Evolutionary conservation across 768 basidiomycete species (phyloP).

Genomic region (Steccherinum ochraceum): DNA sequence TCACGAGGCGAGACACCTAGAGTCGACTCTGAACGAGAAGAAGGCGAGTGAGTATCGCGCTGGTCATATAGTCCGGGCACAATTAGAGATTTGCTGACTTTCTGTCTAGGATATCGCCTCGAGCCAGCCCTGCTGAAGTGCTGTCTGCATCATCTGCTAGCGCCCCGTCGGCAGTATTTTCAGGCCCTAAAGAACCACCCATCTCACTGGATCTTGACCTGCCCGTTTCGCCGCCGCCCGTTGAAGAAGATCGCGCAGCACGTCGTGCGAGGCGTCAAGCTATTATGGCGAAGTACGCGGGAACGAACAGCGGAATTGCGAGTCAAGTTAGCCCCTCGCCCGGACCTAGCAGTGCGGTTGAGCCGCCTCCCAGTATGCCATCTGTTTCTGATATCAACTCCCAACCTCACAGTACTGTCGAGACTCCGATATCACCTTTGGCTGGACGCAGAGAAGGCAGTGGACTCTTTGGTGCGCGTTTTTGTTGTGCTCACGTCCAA

Average conservation of each 20-base stretch:
- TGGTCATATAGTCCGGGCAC: too few relatives aligned
- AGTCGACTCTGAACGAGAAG: conserved; percentile 65
- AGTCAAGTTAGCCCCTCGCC: conserved; percentile 44
- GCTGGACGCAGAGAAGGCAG: conserved; percentile 3
- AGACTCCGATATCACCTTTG: conserved; percentile 19
- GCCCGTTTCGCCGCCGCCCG: conserved; percentile 33
- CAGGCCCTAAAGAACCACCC: conserved; percentile 30
- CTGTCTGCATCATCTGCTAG: conserved; percentile 22
- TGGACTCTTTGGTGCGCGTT: background rate
- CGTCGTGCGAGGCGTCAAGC: conserved; percentile 68
- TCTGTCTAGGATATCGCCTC: conserved; percentile 59
- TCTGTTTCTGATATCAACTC: conserved; percentile 57
- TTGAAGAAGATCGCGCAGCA: conserved; percentile 60
- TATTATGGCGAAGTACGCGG: conserved; percentile 72
- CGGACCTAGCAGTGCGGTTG: conserved; percentile 67
- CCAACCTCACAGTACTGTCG: conserved; percentile 44
- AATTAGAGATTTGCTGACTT: too few relatives aligned
- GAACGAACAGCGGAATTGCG: conserved; percentile 34
- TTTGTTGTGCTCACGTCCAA: background rate
- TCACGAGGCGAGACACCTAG: conserved; percentile 7
- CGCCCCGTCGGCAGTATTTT: conserved; percentile 9
- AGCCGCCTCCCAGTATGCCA: conserved; percentile 57
- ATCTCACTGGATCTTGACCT: conserved; percentile 53
- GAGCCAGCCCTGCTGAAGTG: conserved; percentile 24
- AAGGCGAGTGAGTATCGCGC: conserved; percentile 83